These are phyloP conservation scores for Acidomyces sp. DNA, from an alignment of 495 filamentous ascomycete genomes.

Conservation along the genomic window DNA sequence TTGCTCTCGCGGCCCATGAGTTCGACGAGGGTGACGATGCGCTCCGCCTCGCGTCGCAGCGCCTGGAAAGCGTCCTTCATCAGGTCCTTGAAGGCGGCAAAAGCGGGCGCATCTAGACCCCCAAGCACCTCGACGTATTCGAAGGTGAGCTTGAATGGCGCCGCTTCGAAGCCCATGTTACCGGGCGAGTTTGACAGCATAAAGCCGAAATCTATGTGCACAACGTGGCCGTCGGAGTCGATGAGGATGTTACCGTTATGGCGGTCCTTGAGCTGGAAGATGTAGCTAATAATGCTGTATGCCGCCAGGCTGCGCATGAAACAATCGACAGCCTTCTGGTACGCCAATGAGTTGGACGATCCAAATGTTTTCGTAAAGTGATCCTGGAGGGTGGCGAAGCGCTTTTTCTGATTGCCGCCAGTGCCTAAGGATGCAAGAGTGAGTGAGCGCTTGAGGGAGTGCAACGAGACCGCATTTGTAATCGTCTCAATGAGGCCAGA, in stretches of 20 bases:
- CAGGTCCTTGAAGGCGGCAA: constrained; percentile 51
- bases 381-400: constrained; percentile 60
- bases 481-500: constrained; percentile 70
- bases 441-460: constrained; percentile 61
- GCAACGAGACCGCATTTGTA: constrained; percentile 62
- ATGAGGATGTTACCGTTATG: constrained; percentile 72
- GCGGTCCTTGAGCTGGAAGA: constrained; percentile 66
- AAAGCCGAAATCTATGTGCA: constrained; percentile 74
- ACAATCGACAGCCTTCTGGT: constrained; percentile 50
- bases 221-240: constrained; percentile 65
- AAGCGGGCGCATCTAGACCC: constrained; percentile 47
- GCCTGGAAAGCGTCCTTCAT: constrained; percentile 69
- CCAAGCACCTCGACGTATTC: constrained; percentile 68
- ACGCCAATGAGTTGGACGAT: constrained; percentile 44
- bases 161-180: constrained; percentile 62
- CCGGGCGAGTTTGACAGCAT: constrained; percentile 72
- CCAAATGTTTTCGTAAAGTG: constrained; percentile 68
- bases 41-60: constrained; percentile 54
- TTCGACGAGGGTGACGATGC: constrained; percentile 56
- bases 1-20: constrained; percentile 64
- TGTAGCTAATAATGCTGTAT: constrained; percentile 63
- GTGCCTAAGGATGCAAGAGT: constrained; percentile 53
- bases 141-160: constrained; percentile 65
- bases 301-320: constrained; percentile 59
- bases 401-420: constrained; percentile 49